Evolutionary conservation across 768 basidiomycete genomes (phyloP).

Genomic region (Tephrocybe rancida): DNA sequence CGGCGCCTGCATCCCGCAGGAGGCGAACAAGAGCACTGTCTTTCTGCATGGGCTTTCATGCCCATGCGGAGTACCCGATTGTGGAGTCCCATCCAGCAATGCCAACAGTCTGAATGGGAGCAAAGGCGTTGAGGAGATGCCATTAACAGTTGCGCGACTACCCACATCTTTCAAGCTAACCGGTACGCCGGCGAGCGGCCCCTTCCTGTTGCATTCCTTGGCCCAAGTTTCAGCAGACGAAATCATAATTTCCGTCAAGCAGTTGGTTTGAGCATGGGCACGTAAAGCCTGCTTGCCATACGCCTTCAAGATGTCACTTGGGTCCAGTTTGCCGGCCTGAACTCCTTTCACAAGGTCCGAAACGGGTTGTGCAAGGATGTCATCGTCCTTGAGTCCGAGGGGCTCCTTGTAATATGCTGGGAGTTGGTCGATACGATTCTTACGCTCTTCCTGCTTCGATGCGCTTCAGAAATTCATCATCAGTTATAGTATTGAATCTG

Average conservation of each 20-base stretch:
- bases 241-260: slow-evolving; percentile 59
- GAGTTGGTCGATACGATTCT: slow-evolving; percentile 28
- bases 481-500: background rate
- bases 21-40: slow-evolving; percentile 56
- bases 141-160: slow-evolving; percentile 5
- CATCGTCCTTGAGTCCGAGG: slow-evolving; percentile 26
- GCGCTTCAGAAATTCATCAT: slow-evolving; percentile 20
- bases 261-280: slow-evolving; percentile 52
- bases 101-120: slow-evolving; percentile 41
- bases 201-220: slow-evolving; percentile 28
- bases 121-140: slow-evolving; percentile 4
- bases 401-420: slow-evolving; percentile 31
- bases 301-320: slow-evolving; percentile 37
- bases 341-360: slow-evolving; percentile 30
- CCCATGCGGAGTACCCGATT: slow-evolving; percentile 59
- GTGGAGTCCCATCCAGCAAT: slow-evolving; percentile 59
- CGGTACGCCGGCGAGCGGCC: slow-evolving; percentile 56
- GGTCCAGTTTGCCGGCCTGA: slow-evolving; percentile 28
- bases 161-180: slow-evolving; percentile 53
- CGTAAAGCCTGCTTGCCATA: slow-evolving; percentile 48
- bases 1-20: slow-evolving; percentile 61
- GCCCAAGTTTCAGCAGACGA: slow-evolving; percentile 35
- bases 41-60: slow-evolving; percentile 42
- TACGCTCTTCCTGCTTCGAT: slow-evolving; percentile 38
- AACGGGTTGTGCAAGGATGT: slow-evolving; percentile 32